Percentiles rank a stretch among this genome's conserved stretches.
phyloP scores from a whole-genome alignment of 768 basidiomycete species.

The Omphalotus guepiniiformis region DNA sequence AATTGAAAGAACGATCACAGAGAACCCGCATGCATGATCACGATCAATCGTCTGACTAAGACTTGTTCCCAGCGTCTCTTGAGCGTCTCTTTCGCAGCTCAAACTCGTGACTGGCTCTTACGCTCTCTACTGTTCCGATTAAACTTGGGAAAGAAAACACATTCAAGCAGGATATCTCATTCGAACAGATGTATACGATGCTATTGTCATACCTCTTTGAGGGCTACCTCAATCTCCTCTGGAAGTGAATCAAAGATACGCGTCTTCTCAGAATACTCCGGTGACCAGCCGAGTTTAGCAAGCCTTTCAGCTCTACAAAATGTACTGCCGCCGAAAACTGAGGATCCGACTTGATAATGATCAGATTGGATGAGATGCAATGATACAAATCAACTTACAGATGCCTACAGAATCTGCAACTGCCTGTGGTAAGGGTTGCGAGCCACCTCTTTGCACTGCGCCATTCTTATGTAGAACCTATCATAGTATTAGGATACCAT shows the following conservation, averaged over 20 bases:
- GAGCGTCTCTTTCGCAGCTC: too few relatives aligned
- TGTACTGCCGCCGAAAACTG: neutral
- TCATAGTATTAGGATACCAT: neutral
- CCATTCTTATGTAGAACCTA: constrained; percentile 4
- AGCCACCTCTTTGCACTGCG: neutral
- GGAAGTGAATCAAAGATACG: constrained; percentile 1
- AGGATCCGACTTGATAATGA: neutral
- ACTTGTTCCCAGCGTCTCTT: too few relatives aligned
- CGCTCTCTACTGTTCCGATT: too few relatives aligned
- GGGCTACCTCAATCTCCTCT: neutral
- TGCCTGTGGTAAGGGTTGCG: neutral
- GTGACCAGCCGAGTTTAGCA: constrained; percentile 1
- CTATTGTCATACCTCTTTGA: neutral
- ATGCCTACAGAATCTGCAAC: neutral
- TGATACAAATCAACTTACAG: neutral
- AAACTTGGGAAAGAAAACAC: too few relatives aligned
- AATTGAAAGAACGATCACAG: too few relatives aligned
- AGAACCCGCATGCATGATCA: too few relatives aligned
- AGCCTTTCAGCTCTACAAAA: constrained; percentile 2
- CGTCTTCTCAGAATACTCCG: neutral
- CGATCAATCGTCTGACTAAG: too few relatives aligned
- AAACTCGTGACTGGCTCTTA: too few relatives aligned
- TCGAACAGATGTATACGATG: too few relatives aligned
- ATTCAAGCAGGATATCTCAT: too few relatives aligned
- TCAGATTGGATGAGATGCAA: neutral